Base-by-base conservation (phyloP, 352 stramenopile species). In the Phytopythium ostracodes region DNA sequence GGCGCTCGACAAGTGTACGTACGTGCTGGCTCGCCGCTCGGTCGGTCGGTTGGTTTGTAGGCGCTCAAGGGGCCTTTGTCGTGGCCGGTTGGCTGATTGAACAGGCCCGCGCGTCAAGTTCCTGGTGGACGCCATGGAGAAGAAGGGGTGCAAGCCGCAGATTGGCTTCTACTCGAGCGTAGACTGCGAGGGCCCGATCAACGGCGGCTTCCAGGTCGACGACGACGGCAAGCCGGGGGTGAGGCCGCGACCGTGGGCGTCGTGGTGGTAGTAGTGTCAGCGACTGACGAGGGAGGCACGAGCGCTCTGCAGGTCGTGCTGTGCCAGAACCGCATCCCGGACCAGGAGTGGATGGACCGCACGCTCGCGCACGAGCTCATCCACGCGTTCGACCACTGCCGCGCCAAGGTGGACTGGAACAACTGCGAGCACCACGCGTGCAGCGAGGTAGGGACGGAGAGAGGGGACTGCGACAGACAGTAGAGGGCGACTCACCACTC, bases 301-400 rank as follows among this genome's bases (percentile, higher is more conserved):
- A 4, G 6, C 14, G 7, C 33, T 11, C 3, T 38, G 33, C 56
- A 89, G 73, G 75, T 96, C 44, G 76, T 96, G 62, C 72, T 97
- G 60, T 97, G 89, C 61, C 87, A 96, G 68, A 96, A 97, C 66
- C 90, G 96, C 69, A 96, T 97, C 63, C 67, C 74, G n/a, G 87
- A 96, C 67, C 87, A 96, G 56, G 79, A 94, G 66, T 91, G 83
- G 86, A 94, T 98, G 77, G 89, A 98, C 65, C 85, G 89, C 53
- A 98, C 93, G 22, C 76, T 98, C 56, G 77, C 88, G 24, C 93
- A 98, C 63, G 93, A 98, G 71, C 76, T 98, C 59, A 92, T 98
- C 62, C 93, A 98, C 69, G 93, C 93, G 9, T 98, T 91, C 63
- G 93, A 98, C 68, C 86, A 97, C 72, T 98, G 91, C 73, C 88